Base-by-base conservation (phyloP, 352 stramenopile genomes). In the Thalassiosira mediterranea region DNA sequence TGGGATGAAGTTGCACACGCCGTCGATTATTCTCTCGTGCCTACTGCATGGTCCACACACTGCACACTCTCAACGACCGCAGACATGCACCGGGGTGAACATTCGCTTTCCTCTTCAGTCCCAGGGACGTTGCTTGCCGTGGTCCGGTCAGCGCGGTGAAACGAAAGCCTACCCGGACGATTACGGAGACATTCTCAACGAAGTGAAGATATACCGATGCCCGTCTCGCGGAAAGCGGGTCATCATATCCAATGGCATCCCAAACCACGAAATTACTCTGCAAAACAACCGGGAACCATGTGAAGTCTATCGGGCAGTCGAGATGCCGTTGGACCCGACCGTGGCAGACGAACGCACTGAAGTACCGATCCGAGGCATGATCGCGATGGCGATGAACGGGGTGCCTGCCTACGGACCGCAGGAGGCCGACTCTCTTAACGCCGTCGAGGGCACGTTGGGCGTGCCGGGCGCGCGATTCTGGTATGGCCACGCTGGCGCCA, bases 341-440 rank as follows among this genome's bases (percentile, higher is more conserved):
- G 37, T 44, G 37, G 37, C 37, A 15, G 15, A 15, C 37, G 37
- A 44, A 44, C 37, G 37, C 37, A 63, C 54, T 4, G 29, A 63
- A 25, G 29, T 63, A 31, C 54, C 54, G n/a, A 5, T 25, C 29
- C 8, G 54, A 28, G 54, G 54, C 15, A 52, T 52, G 21, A 63
- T 63, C 11, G 54, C 54, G 4, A 63, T 63, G 54, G 54, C 54
- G 4, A 63, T 28, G 8, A 63, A 63, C 25, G 54, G 54, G 25
- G 54, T 63, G 19, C 54, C 54, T 10, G 54, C 54, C 23, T 63
- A 52, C 42, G 54, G 54, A 19, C 28, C 54, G 3, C 10, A 29
- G 31, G 54, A 63, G 42, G 37, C 54, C 15, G 21, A 53, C 42
- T 19, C 5, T 49, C 8, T 15, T 13, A 63, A 63, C 25, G 54